Percentiles rank a stretch among this genome's conserved stretches.
These are phyloP conservation scores for Yamadazyma diospyri DNA, from an alignment of 1,139 yeast genomes.

Conservation along the genomic window DNA sequence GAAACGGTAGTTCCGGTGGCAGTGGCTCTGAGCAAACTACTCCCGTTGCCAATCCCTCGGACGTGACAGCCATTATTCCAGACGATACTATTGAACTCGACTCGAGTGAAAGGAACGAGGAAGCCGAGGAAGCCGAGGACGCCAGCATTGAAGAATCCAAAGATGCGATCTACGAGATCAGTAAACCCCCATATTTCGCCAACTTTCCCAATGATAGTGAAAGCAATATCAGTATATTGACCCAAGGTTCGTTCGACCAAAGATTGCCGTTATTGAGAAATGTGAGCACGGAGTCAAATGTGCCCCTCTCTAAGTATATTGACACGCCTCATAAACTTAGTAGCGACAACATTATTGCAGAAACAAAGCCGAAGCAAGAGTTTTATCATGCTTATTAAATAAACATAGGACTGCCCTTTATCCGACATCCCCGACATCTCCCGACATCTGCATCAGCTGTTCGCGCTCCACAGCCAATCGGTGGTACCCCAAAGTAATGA, in stretches of 20 bases:
- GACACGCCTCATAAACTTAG: constrained; percentile 11
- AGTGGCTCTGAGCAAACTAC: background rate
- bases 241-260: constrained; percentile 28
- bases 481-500: background rate
- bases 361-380: constrained; percentile 16
- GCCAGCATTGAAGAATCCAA: constrained; percentile 3
- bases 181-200: constrained; percentile 2
- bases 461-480: background rate
- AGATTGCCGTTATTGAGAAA: constrained; percentile 30
- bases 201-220: constrained; percentile 14
- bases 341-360: constrained; percentile 18
- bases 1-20: background rate
- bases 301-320: constrained; percentile 12
- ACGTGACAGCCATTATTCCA: background rate
- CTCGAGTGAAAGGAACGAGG: background rate
- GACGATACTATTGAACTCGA: background rate
- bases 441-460: background rate
- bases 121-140: background rate
- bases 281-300: constrained; percentile 22
- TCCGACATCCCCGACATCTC: constrained; percentile 1
- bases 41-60: background rate
- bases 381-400: constrained; percentile 18
- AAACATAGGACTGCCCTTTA: background rate
- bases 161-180: constrained; percentile 10
- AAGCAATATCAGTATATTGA: constrained; percentile 15